Evolutionary conservation across 176 grass and related monocot genomes (phyloP).

Genomic region (Zea luxurians): DNA sequence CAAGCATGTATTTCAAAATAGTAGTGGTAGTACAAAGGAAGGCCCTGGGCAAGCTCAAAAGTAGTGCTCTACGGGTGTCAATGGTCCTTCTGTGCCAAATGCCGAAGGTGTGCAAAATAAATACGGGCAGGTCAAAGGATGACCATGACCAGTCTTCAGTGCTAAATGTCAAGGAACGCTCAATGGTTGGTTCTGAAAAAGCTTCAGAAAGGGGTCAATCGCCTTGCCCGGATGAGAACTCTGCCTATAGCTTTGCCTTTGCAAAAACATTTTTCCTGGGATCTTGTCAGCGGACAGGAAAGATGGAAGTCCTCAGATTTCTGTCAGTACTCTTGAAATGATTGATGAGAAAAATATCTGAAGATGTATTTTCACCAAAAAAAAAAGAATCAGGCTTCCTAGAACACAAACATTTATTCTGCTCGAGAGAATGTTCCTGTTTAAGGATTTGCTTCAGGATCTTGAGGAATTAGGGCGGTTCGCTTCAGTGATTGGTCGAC

Average conservation of each 20-base stretch:
- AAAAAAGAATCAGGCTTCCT: constrained; percentile 17
- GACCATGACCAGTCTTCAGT: constrained; percentile 27
- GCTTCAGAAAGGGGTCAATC: constrained; percentile 24
- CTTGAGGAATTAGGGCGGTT: constrained; percentile 1
- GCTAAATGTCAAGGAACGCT: constrained; percentile 29
- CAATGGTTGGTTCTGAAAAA: constrained; percentile 21
- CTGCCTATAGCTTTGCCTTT: neutral
- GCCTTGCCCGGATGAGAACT: constrained; percentile 10
- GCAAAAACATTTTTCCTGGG: constrained; percentile 38
- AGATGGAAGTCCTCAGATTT: constrained; percentile 28
- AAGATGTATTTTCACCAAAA: constrained; percentile 15
- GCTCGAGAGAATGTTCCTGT: neutral
- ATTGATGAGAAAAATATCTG: constrained; percentile 38
- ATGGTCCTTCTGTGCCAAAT: constrained; percentile 33
- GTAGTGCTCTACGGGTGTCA: constrained; percentile 27
- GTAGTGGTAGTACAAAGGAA: neutral
- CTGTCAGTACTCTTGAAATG: constrained; percentile 47
- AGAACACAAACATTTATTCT: constrained; percentile 28
- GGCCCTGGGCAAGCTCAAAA: neutral
- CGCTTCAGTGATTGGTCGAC: constrained; percentile 43
- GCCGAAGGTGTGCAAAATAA: constrained; percentile 12
- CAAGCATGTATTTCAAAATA: neutral
- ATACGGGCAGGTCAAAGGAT: constrained; percentile 26
- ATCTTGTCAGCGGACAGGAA: constrained; percentile 30
- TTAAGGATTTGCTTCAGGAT: constrained; percentile 31